Base-by-base conservation (phyloP, 164 flowering plant genomes). In the Cinnamomum micranthum region DNA sequence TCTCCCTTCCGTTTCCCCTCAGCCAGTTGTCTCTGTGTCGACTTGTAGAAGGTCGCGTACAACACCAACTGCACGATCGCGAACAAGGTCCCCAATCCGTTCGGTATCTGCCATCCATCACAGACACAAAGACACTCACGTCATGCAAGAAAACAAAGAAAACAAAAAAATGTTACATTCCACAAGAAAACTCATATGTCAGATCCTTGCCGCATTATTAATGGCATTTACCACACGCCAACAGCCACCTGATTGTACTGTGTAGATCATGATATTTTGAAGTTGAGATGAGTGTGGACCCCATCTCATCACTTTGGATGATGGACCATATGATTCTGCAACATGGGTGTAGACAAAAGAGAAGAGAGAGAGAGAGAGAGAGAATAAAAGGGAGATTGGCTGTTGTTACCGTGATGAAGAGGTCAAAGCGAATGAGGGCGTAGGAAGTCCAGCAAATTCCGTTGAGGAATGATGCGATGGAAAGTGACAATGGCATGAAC, bases 401-500 rank as follows among this genome's bases (percentile, higher is more conserved):
- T 31, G 35, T 31, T 60, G 19, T 78, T 80, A 86, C 88, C 20
- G 81, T 71, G 69, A 91, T 84, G 78, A 82, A 91, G 55, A 82
- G 87, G 71, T 92, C 97, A 66, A 92, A 88, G 6, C 83, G 89
- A 77, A 91, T 81, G 74, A 87, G 81, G 52, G 94, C 91, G 71
- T 91, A 92, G 41, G 84, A 0, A 14, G 87, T 77, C 97, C 97
- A 91, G 67, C 84, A 81, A 69, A 86, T 22, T 23, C 91, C 93
- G 65, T 88, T 92, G 33, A 77, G 82, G 20, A 90, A 83, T 11
- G 91, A 79, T 59, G 88, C 89, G 0, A 90, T 28, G 3, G 97
- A 92, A 15, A 92, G 81, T 50, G 11, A 75, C 22, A 92, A 86
- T 0, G 97, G 95, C 93, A 92, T 91, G 74, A 79, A 92, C 81